Evolutionary conservation across 768 basidiomycete species (phyloP).

Genomic region (Mrakia gelida): DNA sequence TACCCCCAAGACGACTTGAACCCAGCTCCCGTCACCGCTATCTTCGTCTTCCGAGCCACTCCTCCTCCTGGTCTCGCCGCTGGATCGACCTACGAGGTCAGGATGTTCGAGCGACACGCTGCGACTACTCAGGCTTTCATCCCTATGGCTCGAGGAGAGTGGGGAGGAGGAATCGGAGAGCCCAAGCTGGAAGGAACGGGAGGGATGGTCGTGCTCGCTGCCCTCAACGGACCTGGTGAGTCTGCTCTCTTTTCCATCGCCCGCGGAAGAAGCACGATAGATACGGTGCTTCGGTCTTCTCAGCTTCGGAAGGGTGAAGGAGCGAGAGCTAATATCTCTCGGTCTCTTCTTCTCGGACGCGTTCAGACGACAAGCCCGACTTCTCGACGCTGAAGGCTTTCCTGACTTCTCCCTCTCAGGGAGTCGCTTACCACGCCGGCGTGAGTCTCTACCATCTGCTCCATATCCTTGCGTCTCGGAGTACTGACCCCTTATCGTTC

Average conservation of each 20-base stretch:
- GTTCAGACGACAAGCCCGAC: slow-evolving; percentile 18
- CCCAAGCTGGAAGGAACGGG: neutral
- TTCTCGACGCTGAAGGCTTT: slow-evolving; percentile 19
- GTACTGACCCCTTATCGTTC: neutral
- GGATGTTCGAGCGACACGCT: slow-evolving; percentile 27
- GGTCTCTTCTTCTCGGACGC: neutral
- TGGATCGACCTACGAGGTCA: neutral
- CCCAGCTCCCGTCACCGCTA: neutral
- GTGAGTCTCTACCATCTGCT: neutral
- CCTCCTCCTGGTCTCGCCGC: slow-evolving; percentile 5
- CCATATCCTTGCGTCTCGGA: no score
- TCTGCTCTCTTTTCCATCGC: neutral
- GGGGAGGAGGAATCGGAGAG: slow-evolving; percentile 13
- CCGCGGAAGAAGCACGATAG: no score
- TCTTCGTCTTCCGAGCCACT: slow-evolving; percentile 20
- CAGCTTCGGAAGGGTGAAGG: neutral
- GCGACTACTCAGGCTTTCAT: slow-evolving; percentile 18
- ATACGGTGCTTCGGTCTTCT: no score
- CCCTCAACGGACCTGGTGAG: slow-evolving; percentile 17
- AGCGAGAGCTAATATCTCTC: neutral
- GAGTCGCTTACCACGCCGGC: slow-evolving; percentile 14
- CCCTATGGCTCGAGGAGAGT: slow-evolving; percentile 15
- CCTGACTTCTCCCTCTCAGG: slow-evolving; percentile 2
- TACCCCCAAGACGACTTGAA: neutral
- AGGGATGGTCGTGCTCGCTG: slow-evolving; percentile 23